Evolutionary conservation across 371 early-diverging fungal genomes (phyloP).

Genomic region (Mucor irregularis): DNA sequence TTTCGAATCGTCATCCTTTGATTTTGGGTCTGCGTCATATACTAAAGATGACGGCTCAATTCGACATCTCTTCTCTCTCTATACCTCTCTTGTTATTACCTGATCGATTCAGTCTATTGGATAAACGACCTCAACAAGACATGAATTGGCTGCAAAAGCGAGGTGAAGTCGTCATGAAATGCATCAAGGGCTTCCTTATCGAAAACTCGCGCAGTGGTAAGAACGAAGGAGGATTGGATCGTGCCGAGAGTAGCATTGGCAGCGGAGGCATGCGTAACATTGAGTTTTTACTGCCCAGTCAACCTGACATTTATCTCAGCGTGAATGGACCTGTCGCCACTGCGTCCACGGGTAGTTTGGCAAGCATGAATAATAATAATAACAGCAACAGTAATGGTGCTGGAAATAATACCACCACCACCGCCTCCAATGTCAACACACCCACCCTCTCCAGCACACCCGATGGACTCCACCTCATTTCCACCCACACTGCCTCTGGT

Average conservation of each 20-base stretch:
- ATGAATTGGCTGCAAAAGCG: conserved; percentile 46
- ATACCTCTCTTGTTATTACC: conserved; percentile 71
- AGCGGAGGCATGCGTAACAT: conserved; percentile 40
- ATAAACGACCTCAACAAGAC: conserved; percentile 31
- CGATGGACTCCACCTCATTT: too few species aligned
- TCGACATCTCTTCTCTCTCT: conserved; percentile 66
- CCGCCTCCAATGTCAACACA: neutral
- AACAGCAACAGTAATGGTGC: neutral
- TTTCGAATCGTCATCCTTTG: conserved; percentile 52
- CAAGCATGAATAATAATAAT: neutral
- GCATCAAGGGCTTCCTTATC: conserved; percentile 62
- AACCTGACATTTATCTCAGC: conserved; percentile 20
- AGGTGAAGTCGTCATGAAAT: conserved; percentile 62
- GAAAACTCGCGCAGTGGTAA: conserved; percentile 54
- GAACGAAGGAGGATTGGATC: conserved; percentile 26
- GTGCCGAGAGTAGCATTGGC: conserved; percentile 37
- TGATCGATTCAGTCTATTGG: conserved; percentile 48
- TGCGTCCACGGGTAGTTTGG: too few species aligned
- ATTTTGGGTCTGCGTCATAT: conserved; percentile 69
- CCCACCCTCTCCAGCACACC: too few species aligned
- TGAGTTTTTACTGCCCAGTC: conserved; percentile 46
- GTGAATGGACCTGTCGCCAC: too few species aligned
- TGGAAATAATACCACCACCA: neutral
- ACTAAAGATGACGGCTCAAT: conserved; percentile 62
- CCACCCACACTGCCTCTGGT: neutral